Percentiles rank a stretch among this genome's conserved stretches.
Conservation (phyloP, 2,329 filamentous ascomycete species). For the Trichoderma sp. region DNA sequence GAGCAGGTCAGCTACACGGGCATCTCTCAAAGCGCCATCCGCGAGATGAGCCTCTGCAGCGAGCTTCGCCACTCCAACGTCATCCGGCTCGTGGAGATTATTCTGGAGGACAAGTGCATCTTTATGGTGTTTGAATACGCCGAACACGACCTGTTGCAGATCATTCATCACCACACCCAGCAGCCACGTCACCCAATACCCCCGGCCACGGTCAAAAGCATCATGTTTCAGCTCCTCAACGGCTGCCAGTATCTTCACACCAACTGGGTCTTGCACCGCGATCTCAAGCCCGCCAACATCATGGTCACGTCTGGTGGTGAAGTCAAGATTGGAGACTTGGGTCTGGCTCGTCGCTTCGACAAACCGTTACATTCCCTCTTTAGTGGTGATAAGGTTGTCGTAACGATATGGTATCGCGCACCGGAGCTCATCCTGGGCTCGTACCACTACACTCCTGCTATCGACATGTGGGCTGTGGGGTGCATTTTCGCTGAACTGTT, state of each 20-base stretch:
- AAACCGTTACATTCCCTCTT: constrained; percentile 91
- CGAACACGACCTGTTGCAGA: constrained; percentile 94
- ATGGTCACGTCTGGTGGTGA: constrained; percentile 90
- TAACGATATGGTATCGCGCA: constrained; percentile 98
- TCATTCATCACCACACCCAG: constrained; percentile 96
- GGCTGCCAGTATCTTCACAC: constrained; percentile 91
- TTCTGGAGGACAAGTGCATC: constrained; percentile 97
- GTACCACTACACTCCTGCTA: constrained; percentile 93
- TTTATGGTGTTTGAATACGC: constrained; percentile 99
- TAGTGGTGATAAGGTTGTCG: constrained; percentile 94
- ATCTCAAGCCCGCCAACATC: constrained; percentile 97
- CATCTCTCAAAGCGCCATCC: constrained; percentile 93
- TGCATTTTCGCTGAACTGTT: constrained; percentile 97
- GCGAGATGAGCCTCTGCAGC: constrained; percentile 95
- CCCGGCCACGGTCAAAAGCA: constrained; percentile 82
- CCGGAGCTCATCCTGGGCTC: constrained; percentile 89
- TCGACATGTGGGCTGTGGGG: constrained; percentile 96
- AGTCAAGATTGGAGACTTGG: constrained; percentile 93
- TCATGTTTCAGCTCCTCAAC: constrained; percentile 93
- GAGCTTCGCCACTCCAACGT: constrained; percentile 88
- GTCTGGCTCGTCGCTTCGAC: constrained; percentile 86
- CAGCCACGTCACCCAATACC: constrained; percentile 85
- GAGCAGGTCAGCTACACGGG: constrained; percentile 93
- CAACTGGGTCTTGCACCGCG: constrained; percentile 96
- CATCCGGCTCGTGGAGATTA: constrained; percentile 88